A percentile compares a stretch with the other conserved stretches of the same genome.
Evolutionary conservation across 306 rosid genomes (phyloP).

Genomic region (Bauhinia variegata): DNA sequence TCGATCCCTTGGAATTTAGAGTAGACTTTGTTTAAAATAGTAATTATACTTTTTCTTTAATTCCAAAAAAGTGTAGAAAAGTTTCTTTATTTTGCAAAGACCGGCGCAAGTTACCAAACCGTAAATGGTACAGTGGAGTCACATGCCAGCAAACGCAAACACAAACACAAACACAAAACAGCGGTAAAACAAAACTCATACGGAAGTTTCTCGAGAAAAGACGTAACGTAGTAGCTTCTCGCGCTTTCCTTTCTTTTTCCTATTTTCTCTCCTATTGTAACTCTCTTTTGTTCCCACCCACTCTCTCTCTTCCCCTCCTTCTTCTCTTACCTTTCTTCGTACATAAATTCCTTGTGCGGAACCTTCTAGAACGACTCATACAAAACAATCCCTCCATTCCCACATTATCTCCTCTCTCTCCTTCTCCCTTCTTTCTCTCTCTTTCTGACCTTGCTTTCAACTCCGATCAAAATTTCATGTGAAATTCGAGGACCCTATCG

Average conservation of each 20-base stretch:
- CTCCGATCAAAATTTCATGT: background rate
- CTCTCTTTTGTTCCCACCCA: background rate
- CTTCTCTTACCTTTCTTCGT: slow-evolving; percentile 12
- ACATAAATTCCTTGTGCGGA: slow-evolving; percentile 46
- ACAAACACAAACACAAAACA: slow-evolving; percentile 20
- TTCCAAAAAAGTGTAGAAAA: background rate
- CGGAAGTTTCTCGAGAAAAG: slow-evolving; percentile 71
- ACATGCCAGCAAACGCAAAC: slow-evolving; percentile 19
- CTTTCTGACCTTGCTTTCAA: too few relatives aligned
- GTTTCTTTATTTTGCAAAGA: background rate
- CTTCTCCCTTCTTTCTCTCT: background rate
- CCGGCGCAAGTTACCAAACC: slow-evolving; percentile 1
- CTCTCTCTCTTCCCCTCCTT: background rate
- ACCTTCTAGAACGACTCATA: slow-evolving; percentile 69
- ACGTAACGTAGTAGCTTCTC: slow-evolving; percentile 60
- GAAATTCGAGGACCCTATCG: background rate
- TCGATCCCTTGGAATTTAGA: too few relatives aligned
- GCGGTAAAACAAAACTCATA: slow-evolving; percentile 33
- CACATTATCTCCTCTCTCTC: background rate
- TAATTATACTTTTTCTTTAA: too few relatives aligned
- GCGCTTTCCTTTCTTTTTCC: slow-evolving; percentile 42
- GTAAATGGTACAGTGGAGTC: background rate
- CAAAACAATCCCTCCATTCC: background rate
- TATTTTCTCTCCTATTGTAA: background rate
- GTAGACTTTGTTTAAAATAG: too few relatives aligned